Base-by-base conservation (phyloP, 2,329 filamentous ascomycete genomes). In the Colletotrichum tanaceti region DNA sequence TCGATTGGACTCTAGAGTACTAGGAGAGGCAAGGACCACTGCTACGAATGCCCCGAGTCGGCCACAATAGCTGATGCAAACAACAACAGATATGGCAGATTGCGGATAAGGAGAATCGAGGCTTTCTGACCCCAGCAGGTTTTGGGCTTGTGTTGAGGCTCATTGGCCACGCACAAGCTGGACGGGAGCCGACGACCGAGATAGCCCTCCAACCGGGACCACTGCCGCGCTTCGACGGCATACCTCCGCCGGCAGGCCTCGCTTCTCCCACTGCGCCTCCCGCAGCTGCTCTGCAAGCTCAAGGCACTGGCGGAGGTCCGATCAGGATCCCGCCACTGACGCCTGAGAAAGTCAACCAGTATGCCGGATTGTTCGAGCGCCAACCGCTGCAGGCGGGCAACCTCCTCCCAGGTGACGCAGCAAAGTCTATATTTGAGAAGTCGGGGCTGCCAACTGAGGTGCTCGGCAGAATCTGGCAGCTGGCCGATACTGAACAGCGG, bases 341-440 rank as follows among this genome's bases (percentile, higher is more conserved):
- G 3, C 90, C 93, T 14, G 94, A 97, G 70, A 97, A 98, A 83
- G 92, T 94, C 53, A 87, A 90, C 54, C 95, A 98, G 79, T 99
- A 98, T 82, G 87, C 91, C 13, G 84, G 87, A n/a, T 82, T 99
- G 49, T 99, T 98, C 77, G 94, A 98, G 78, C 92, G 94, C 74
- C 97, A 97, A 61, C 90, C 90, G 22, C 87, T 93, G 18, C 88
- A 92, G 72, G 89, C 89, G 79, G 93, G 91, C 24, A 78, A 79
- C 57, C 82, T 94, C 65, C 87, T 99, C 9, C 90, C 93, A 28
- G 93, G 93, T 58, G 93, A 97, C 73, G 89, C 91, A 72, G 95
- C 96, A 50, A 97, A 96, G 80, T 89, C 92, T 73, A 98, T 99
- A 71, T 99, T 99, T 75, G 95, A 98, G 79, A 93, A 94, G 77